Evolutionary conservation across 768 basidiomycete species (phyloP), one percentile per base, ranked within the genome.

Genomic region (Boletellus sp.): DNA sequence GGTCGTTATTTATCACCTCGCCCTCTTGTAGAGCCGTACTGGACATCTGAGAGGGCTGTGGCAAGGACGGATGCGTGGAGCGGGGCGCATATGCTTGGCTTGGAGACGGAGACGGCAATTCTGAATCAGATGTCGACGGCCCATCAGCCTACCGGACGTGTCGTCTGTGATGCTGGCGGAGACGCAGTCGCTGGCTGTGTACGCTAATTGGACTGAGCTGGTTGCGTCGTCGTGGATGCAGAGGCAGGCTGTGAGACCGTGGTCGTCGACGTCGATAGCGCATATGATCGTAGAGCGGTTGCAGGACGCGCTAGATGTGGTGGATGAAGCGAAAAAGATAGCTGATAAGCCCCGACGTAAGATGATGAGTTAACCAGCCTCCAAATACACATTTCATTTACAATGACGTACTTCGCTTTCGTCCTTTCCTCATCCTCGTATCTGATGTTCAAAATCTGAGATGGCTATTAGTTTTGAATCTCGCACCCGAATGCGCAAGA

Each of bases 1-100:
- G 71, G 62, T 99, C 96, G 48, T 92, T 95, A 61, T 94, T 95
- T 67, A 99, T 98, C 15, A 86, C 88, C 63, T 99, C 95, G 26
- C 87, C 87, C 23, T 70, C 75, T 2, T 61, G 66, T 26, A 70
- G 67, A 20, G 69, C 57, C 13, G 74, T 57, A 13, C 72, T 56
- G 11, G 75, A 65, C 38, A 51, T 58, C 53, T 73, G 72, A 5
- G 79, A 53, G 1, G 75, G 74, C 61, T 87, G 86, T n/a, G 87
- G 87, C 26, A 88, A 67, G 13, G 86, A 90, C 0, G 87, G 89
- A 57, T 89, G 87, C 22, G 80, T 77, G 4, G 87, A 65, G 26
- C 84, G 79, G 5, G 89, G 85, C 13, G 84, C 87, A 57, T 83
- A 88, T 24, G 71, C 62, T 54, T 72, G 74, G 42, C 70, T 72